Base-by-base conservation (phyloP, 208 protist species). In the Acanthamoeba pearcei region DNA sequence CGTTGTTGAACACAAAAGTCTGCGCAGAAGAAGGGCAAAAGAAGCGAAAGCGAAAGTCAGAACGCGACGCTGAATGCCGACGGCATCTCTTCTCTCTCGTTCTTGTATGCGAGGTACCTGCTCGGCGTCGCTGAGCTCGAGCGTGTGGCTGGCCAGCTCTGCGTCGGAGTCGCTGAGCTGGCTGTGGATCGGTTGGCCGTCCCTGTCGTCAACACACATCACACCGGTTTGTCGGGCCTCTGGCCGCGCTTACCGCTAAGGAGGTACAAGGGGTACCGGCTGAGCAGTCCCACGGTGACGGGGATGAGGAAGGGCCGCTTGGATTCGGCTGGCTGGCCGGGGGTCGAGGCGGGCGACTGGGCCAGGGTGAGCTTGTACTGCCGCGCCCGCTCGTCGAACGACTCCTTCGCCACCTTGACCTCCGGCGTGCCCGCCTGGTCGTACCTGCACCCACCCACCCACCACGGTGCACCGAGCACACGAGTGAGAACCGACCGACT, bases 381-480 rank as follows among this genome's bases (percentile, higher is more conserved):
- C 3, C n/a, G 80, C 27, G 42, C 29, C 13, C 42, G 80, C 32
- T 64, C 80, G 80, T 88, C 49, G 80, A 32, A 62, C 13, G n/a
- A 15, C 80, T 88, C 80, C 19, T 53, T 88, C 32, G 32, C 42
- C n/a, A 62, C 80, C 24, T 22, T 13, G 17, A 94, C 27, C 22
- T 55, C 27, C 9, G 91, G 91, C 24, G 91, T 94, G 35, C 93
- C 93, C 29, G 93, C 93, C 24, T 90, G 78, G 38, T 38, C 35
- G 93, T 95, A 76, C 68, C 68, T 76, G 68, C 15, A 32, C 27
- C 24, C n/a, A 13, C 29, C n/a, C 13, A 5, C 29, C 13, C 32
- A 74, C 13, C 32, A 74, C n/a, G 38, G 38, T 42, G n/a, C 27
- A 76, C 13, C 29, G 13, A 32, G 2, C 29, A 0, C 27, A 0